Base-by-base conservation (phyloP, 371 early-diverging fungal species). In the Mucor indicus region DNA sequence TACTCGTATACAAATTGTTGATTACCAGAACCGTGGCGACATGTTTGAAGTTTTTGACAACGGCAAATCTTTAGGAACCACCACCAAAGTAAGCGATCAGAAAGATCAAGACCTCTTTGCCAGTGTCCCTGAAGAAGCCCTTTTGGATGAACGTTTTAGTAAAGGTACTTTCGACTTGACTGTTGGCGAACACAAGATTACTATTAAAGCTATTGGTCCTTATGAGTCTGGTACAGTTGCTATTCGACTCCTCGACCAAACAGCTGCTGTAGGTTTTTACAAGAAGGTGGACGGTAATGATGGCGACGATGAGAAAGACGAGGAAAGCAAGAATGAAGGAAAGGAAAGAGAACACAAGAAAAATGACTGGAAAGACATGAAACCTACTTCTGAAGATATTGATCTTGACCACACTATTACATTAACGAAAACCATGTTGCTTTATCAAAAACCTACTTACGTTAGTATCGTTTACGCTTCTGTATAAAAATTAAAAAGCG, bases 171-270 rank as follows among this genome's bases (percentile, higher is more conserved):
- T 75, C 48, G 53, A 53, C 19, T 57, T 75, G 27, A 64, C 45
- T 4, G 39, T 42, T n/a, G 75, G 75, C 38, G 48, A 55, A 13
- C 75, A 75, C 61, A 60, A 60, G 27, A 75, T 75, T 48, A 62
- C 64, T 21, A 71, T 75, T 40, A 60, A 61, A 44, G 75, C 75
- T 27, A 43, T 16, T 12, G 62, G 72, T 29, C 71, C 75, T 16
- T 71, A 66, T 50, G 68, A 69, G 19, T 67, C 67, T 31, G 75
- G 75, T 40, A 71, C 67, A 22, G 75, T 67, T 45, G 75, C 75
- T 36, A 69, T 75, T 16, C 75, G 75, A 38, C 29, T 75, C 17
- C 40, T 75, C 27, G 47, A 55, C 23, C 52, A 51, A 8, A 19
- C 42, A 10, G 43, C 40, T n/a, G 44, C 38, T 36, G 51, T 45